These are phyloP conservation scores for Kwoniella europaea DNA, from an alignment of 768 basidiomycete genomes.

Conservation along the genomic window DNA sequence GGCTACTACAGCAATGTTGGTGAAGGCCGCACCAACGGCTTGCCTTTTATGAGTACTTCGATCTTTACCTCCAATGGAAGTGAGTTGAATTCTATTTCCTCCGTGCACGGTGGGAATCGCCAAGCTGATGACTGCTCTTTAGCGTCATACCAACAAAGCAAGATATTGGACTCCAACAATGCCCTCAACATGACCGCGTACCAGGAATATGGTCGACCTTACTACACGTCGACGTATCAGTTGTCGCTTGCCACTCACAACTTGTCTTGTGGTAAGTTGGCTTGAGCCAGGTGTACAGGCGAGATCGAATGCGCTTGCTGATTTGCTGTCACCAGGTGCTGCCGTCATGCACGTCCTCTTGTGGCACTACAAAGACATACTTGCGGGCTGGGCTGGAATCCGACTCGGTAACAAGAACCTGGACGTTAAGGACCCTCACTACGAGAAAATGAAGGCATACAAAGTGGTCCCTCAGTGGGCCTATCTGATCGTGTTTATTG, in stretches of 20 bases:
- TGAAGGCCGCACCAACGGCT: conserved; percentile 60
- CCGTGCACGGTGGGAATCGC: too few relatives aligned
- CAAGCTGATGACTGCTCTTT: conserved; percentile 1
- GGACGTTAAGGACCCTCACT: conserved; percentile 50
- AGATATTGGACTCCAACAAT: conserved; percentile 64
- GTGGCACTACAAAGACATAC: conserved; percentile 66
- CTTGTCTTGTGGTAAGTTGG: conserved; percentile 60
- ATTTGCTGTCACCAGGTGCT: conserved; percentile 36
- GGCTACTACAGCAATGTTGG: conserved; percentile 63
- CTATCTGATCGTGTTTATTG: too few relatives aligned
- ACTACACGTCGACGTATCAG: conserved; percentile 64
- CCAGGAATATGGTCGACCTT: conserved; percentile 46
- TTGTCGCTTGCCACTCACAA: conserved; percentile 65
- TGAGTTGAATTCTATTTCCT: conserved; percentile 41
- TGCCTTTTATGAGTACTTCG: conserved; percentile 62
- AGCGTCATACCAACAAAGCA: conserved; percentile 62
- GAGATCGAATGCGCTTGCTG: not conserved
- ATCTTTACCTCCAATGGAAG: conserved; percentile 65
- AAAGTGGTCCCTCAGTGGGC: too few relatives aligned
- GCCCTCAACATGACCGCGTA: conserved; percentile 63
- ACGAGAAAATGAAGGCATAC: too few relatives aligned
- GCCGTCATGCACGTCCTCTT: conserved; percentile 64
- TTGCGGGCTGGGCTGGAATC: conserved; percentile 42
- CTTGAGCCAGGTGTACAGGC: not conserved
- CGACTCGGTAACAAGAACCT: conserved; percentile 51